These are phyloP conservation scores for Tetrahymena malaccensis DNA, from an alignment of 73 alveolate species.

Conservation along the genomic window DNA sequence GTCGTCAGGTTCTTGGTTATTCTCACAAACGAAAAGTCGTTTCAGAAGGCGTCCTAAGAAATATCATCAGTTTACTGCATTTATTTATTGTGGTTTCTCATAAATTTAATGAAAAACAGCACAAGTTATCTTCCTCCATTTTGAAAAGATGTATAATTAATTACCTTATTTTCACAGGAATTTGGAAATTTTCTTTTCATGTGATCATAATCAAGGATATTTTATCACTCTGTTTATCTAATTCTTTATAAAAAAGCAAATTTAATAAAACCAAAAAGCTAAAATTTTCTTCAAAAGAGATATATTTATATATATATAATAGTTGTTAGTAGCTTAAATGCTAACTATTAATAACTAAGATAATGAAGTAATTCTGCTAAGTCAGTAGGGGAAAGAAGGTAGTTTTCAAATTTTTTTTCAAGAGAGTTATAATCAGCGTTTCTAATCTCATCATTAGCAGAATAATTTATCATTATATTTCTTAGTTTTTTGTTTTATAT, in stretches of 20 bases:
- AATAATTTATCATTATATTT: background rate
- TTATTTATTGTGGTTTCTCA: background rate
- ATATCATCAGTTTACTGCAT: background rate
- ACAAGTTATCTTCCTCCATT: background rate
- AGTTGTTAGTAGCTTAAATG: background rate
- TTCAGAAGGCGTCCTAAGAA: slow-evolving; percentile 1
- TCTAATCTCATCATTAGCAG: background rate
- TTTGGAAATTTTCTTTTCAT: background rate
- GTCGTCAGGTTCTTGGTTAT: background rate
- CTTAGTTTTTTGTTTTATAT: background rate
- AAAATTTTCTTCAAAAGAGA: background rate
- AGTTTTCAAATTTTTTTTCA: background rate
- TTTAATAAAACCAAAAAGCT: no score
- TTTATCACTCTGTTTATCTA: background rate
- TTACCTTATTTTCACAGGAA: background rate
- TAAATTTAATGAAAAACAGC: background rate
- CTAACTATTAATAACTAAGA: background rate
- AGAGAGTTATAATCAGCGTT: background rate
- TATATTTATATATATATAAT: no score
- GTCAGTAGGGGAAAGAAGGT: background rate
- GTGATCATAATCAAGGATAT: no score
- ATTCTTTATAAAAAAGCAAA: background rate
- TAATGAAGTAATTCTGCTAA: background rate
- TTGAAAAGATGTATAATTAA: background rate
- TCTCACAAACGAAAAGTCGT: background rate